Percentiles rank a stretch among this genome's conserved stretches.
Evolutionary conservation across 2,329 filamentous ascomycete genomes (phyloP).

Genomic region (Juglanconis sp.): DNA sequence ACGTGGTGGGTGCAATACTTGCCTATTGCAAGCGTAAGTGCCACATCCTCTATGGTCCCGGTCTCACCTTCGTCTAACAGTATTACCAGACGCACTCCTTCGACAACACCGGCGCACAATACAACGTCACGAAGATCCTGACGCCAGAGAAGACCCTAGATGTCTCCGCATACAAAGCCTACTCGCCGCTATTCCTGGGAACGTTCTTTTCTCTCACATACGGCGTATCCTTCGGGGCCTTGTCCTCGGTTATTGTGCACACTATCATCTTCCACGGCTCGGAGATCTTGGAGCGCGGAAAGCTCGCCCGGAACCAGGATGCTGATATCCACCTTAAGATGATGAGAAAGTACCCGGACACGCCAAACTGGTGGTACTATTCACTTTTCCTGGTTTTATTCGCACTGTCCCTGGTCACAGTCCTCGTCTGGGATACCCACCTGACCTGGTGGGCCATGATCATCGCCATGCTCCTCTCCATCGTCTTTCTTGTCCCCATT

Average conservation of each 20-base stretch:
- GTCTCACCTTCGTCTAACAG: background rate
- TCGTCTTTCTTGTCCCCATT: constrained; percentile 30
- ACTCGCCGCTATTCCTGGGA: constrained; percentile 12
- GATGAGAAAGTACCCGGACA: constrained; percentile 18
- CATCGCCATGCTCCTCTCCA: constrained; percentile 24
- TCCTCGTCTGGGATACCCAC: constrained; percentile 17
- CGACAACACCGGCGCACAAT: constrained; percentile 7
- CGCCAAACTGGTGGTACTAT: constrained; percentile 20
- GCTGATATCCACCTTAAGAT: constrained; percentile 19
- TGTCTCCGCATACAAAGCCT: constrained; percentile 9
- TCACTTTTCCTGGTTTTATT: constrained; percentile 13
- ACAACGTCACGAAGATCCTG: constrained; percentile 8
- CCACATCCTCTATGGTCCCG: too few species aligned
- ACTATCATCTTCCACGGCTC: constrained; percentile 22
- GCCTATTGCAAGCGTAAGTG: constrained; percentile 12
- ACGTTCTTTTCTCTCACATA: constrained; percentile 13
- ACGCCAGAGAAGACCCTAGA: constrained; percentile 10
- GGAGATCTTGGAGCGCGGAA: constrained; percentile 23
- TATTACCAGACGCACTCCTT: constrained; percentile 4
- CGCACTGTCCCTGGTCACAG: constrained; percentile 14
- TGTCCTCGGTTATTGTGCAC: constrained; percentile 14
- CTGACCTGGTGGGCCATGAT: constrained; percentile 21
- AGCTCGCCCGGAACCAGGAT: constrained; percentile 18
- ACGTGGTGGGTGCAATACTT: constrained; percentile 11
- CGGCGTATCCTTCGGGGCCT: constrained; percentile 11